Conservation (phyloP, 1,284 basidiomycete genomes). For the Polyporus tsugae region DNA sequence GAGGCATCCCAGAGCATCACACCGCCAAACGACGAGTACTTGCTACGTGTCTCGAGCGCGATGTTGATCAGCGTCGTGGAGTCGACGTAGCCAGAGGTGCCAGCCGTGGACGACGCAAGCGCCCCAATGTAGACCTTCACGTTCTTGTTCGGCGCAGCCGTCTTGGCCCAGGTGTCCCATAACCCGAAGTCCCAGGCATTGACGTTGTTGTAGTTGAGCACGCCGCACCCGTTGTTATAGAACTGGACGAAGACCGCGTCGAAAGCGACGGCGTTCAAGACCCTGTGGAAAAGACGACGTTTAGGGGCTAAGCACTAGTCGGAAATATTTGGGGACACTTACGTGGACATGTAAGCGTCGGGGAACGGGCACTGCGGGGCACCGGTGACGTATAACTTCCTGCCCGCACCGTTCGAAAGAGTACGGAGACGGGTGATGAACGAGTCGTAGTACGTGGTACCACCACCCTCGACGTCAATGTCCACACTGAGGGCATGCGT, state of each 20-base stretch:
- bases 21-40: slow-evolving; percentile 73
- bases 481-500: slow-evolving; percentile 53
- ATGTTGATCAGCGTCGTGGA: slow-evolving; percentile 54
- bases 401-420: slow-evolving; percentile 56
- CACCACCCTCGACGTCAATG: slow-evolving; percentile 72
- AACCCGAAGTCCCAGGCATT: slow-evolving; percentile 58
- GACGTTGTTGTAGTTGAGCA: slow-evolving; percentile 51
- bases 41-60: slow-evolving; percentile 50
- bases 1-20: slow-evolving; percentile 76
- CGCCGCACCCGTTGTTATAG: slow-evolving; percentile 70
- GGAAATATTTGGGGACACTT: neutral
- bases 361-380: slow-evolving; percentile 75
- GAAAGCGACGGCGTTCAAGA: slow-evolving; percentile 62
- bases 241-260: slow-evolving; percentile 74
- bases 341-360: slow-evolving; percentile 60
- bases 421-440: slow-evolving; percentile 62
- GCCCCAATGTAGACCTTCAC: slow-evolving; percentile 73
- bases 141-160: slow-evolving; percentile 60
- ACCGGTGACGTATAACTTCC: slow-evolving; percentile 68
- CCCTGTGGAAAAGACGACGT: slow-evolving; percentile 33
- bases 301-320: neutral
- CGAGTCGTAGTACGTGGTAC: slow-evolving; percentile 54
- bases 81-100: slow-evolving; percentile 60
- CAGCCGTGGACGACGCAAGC: slow-evolving; percentile 58
- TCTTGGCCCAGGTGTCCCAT: slow-evolving; percentile 73